Base-by-base conservation (phyloP, 768 basidiomycete species). In the Amylocystis lapponica region DNA sequence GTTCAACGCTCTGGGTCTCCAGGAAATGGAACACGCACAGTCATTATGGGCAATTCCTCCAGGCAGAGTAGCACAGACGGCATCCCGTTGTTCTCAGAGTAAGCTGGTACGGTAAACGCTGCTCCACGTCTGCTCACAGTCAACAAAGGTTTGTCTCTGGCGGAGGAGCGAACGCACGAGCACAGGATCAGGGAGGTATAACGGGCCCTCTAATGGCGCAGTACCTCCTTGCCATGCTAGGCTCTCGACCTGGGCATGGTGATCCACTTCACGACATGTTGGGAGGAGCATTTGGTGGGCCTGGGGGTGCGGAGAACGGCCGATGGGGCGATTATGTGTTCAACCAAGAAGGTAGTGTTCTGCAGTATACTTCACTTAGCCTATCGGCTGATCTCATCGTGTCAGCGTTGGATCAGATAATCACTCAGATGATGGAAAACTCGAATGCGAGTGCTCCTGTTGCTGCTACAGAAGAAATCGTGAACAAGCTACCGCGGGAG, bases 321-420 rank as follows among this genome's bases (percentile, higher is more conserved):
- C 69, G 79, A 55, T 77, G 83, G 76, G 93, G 93, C 3, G 93
- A 96, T 60, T 96, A 95, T 66, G 93, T 88, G 5, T 86, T 91
- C 55, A 88, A 81, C 49, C 88, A 95, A 64, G 87, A 91, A 75
- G 87, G 92, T 82, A 42, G 10, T 13, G 29, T 25, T 12, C n/a
- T n/a, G n/a, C n/a, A n/a, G n/a, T n/a, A n/a, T n/a, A n/a, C n/a
- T n/a, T n/a, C n/a, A n/a, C 13, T 13, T 16, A 22, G 13, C 14
- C 16, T 2, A n/a, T n/a, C n/a, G n/a, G 11, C 16, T 41, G 25
- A 20, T 19, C 12, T 42, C 23, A 5, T 23, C 9, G 33, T 30
- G 14, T 40, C 29, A 50, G 89, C 86, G 9, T 61, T 90, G 51
- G 87, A 89, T 58, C 76, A 90, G 62, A 89, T 93, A 44, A 79